These are phyloP conservation scores for Chytriomyces confervae DNA, from an alignment of 192 early-diverging fungal genomes.

Conservation along the genomic window DNA sequence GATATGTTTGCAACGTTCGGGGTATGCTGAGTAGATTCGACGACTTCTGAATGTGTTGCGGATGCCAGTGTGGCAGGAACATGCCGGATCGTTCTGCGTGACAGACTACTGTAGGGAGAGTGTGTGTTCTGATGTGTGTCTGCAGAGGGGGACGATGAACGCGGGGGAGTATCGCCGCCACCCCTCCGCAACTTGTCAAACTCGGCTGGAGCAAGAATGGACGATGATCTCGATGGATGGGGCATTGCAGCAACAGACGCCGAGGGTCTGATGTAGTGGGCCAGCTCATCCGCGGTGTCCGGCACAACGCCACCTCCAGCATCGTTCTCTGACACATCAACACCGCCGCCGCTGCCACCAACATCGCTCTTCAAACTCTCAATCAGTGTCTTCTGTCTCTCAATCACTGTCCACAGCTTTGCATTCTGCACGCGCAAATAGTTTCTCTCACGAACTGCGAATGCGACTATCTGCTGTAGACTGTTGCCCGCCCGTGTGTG, in stretches of 20 bases:
- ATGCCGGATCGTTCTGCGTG: neutral
- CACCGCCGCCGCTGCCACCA: neutral
- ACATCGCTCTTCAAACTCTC: conserved; percentile 73
- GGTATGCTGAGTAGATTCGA: neutral
- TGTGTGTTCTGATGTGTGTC: neutral
- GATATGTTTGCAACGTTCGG: conserved; percentile 11
- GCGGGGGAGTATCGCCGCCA: conserved; percentile 1
- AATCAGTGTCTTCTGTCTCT: conserved; percentile 86
- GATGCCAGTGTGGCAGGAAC: neutral
- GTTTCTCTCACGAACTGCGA: conserved; percentile 56
- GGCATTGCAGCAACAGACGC: no score
- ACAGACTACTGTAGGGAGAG: no score
- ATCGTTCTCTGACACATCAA: neutral
- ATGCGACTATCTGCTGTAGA: neutral
- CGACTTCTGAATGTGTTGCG: neutral
- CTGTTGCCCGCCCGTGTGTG: neutral
- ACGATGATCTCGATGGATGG: no score
- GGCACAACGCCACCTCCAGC: neutral
- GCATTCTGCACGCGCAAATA: conserved; percentile 80
- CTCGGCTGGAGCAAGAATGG: no score
- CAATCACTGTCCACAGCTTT: conserved; percentile 90
- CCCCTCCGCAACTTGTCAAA: neutral
- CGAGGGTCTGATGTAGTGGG: no score
- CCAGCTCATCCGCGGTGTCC: neutral
- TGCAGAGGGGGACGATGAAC: neutral